Evolutionary conservation across 2,329 filamentous ascomycete genomes (phyloP).

Genomic region (Aspergillus pseudotamarii): DNA sequence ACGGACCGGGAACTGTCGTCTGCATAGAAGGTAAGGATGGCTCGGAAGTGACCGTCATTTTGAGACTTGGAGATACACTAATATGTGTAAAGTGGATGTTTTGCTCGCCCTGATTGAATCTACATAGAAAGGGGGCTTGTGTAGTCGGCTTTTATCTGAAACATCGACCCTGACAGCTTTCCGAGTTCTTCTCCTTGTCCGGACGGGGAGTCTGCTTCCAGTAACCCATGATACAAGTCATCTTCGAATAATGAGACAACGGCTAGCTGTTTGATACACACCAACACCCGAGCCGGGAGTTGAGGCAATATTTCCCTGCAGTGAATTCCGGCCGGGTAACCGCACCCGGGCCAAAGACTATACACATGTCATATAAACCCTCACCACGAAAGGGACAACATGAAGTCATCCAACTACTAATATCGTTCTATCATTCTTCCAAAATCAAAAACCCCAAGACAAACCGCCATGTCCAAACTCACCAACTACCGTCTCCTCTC

Average conservation of each 20-base stretch:
- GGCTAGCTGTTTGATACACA: neutral
- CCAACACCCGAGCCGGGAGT: neutral
- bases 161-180: neutral
- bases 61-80: neutral
- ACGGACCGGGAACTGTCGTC: constrained; percentile 3
- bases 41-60: neutral
- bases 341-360: neutral
- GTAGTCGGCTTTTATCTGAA: neutral
- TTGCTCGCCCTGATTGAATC: neutral
- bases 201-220: neutral
- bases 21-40: neutral
- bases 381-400: neutral
- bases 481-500: constrained; percentile 58
- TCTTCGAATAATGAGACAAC: neutral
- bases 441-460: neutral
- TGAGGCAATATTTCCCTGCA: neutral
- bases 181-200: neutral
- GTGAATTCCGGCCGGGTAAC: neutral
- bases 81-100: neutral
- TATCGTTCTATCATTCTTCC: neutral
- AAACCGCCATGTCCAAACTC: constrained; percentile 27
- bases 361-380: neutral
- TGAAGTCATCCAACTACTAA: neutral
- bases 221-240: neutral
- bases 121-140: neutral